Conservation (phyloP, 225 moss, liverwort and hornwort species). For the Takakia lepidozioides region DNA sequence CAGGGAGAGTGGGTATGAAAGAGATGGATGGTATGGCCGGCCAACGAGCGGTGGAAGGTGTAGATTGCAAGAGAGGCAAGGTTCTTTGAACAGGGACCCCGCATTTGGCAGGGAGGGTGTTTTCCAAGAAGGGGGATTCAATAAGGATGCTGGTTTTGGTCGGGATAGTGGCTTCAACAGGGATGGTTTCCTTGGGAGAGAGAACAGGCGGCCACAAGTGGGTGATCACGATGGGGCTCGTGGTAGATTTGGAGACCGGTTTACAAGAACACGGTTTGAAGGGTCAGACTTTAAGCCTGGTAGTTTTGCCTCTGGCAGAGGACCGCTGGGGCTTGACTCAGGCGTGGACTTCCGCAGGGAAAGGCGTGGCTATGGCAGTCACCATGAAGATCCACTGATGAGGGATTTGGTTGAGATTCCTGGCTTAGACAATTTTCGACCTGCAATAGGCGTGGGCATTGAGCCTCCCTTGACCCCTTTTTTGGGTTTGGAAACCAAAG, state of each 20-base stretch:
- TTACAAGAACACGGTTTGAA: constrained; percentile 31
- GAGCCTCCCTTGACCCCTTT: constrained; percentile 55
- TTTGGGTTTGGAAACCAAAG: constrained; percentile 31
- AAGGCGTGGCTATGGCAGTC: constrained; percentile 59
- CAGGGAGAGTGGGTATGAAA: constrained; percentile 43
- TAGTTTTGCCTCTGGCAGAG: constrained; percentile 54
- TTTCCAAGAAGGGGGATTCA: constrained; percentile 43
- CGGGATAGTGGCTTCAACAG: constrained; percentile 58
- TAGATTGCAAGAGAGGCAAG: constrained; percentile 56
- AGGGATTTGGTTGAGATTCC: constrained; percentile 78
- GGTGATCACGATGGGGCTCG: constrained; percentile 71
- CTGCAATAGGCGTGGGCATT: constrained; percentile 66
- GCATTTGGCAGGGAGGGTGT: constrained; percentile 7
- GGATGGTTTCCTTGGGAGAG: constrained; percentile 64
- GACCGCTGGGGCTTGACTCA: constrained; percentile 50
- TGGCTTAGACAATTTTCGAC: constrained; percentile 64
- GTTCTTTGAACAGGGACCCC: constrained; percentile 30
- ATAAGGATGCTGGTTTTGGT: constrained; percentile 57
- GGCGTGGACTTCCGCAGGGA: constrained; percentile 57
- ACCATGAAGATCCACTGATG: constrained; percentile 57
- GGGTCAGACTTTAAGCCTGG: constrained; percentile 28
- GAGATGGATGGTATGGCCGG: constrained; percentile 56
- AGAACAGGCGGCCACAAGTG: constrained; percentile 54
- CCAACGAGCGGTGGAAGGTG: constrained; percentile 55
- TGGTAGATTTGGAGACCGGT: constrained; percentile 65